Evolutionary conservation across 202 grass and related monocot species (phyloP), one percentile per base, ranked within the genome.

Genomic region (Digitaria exilis): DNA sequence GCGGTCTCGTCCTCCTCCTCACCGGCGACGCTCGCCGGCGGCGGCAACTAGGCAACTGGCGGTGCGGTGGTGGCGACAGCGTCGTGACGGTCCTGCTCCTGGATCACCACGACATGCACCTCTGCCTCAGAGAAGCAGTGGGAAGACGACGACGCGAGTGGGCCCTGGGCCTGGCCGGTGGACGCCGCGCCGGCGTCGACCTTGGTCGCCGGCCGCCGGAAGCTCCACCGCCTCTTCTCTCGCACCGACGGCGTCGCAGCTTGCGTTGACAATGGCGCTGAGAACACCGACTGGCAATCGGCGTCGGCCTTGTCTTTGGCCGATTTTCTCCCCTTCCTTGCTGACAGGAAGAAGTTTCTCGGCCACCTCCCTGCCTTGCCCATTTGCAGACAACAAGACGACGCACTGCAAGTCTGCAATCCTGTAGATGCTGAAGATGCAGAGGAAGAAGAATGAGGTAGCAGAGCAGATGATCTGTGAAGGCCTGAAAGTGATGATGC

Each of bases 211-310:
- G 88, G 69, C 1, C 88, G 60, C 28, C 96, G 84, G 75, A 98
- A 98, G 83, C 96, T 98, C 96, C 96, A 95, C 34, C 96, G 76
- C 50, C 87, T 81, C 76, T 90, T 98, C 73, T 98, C 92, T 32
- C 79, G 91, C 1, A 82, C 63, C 0, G 79, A 49, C 7, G 84
- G 75, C 42, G 78, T 26, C 7, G 93, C 35, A 29, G 46, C 65
- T 26, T 4, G 17, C 19, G 62, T 26, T 13, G 22, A 41, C 69
- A 43, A 57, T 68, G 60, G 51, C 50, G 45, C 55, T 30, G 68
- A 79, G 18, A 46, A 0, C 42, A 64, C 24, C 7, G 75, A 64
- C 66, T 85, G 81, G 82, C 35, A 8, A 8, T 85, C 82, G 4
- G 45, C 10, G 19, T 85, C 45, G 24, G 18, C 52, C 51, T 68